Conservation (phyloP, 2,329 filamentous ascomycete genomes). For the Aquanectria penicillioides region DNA sequence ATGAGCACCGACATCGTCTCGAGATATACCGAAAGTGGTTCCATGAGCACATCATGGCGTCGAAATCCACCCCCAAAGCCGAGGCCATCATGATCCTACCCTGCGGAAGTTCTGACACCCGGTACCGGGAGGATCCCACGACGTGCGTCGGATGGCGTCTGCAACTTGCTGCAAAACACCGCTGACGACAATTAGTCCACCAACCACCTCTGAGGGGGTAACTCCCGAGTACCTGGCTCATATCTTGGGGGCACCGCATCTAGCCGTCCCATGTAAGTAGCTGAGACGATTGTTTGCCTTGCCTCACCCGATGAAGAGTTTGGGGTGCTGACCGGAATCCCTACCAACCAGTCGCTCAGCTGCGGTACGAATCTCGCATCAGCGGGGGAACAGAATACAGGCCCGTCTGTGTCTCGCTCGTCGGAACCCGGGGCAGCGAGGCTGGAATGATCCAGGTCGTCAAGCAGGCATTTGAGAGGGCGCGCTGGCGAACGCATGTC, state of each 20-base stretch:
- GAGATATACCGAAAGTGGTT: slow-evolving; percentile 47
- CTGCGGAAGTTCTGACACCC: slow-evolving; percentile 28
- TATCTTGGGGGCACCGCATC: slow-evolving; percentile 44
- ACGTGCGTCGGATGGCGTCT: slow-evolving; percentile 35
- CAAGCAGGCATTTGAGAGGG: slow-evolving; percentile 41
- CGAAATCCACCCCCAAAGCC: slow-evolving; percentile 25
- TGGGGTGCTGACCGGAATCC: slow-evolving; percentile 21
- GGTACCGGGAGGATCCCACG: slow-evolving; percentile 41
- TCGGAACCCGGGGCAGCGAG: slow-evolving; percentile 43
- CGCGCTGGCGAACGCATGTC: slow-evolving; percentile 42
- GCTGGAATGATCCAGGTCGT: slow-evolving; percentile 40
- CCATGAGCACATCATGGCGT: slow-evolving; percentile 37
- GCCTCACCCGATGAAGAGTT: neutral
- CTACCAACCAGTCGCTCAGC: slow-evolving; percentile 40
- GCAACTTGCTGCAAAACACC: slow-evolving; percentile 7
- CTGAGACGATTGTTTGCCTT: neutral
- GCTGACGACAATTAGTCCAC: slow-evolving; percentile 39
- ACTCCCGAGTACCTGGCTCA: slow-evolving; percentile 41
- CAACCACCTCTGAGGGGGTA: slow-evolving; percentile 39
- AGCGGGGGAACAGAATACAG: slow-evolving; percentile 42
- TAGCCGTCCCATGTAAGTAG: slow-evolving; percentile 49
- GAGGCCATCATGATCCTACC: slow-evolving; percentile 44
- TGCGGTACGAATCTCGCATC: slow-evolving; percentile 44
- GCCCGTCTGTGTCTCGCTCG: slow-evolving; percentile 44
- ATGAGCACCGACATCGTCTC: slow-evolving; percentile 36